Evolutionary conservation across 352 stramenopile species (phyloP), one percentile per base, ranked within the genome.

Genomic region (Phytophthora pisi): DNA sequence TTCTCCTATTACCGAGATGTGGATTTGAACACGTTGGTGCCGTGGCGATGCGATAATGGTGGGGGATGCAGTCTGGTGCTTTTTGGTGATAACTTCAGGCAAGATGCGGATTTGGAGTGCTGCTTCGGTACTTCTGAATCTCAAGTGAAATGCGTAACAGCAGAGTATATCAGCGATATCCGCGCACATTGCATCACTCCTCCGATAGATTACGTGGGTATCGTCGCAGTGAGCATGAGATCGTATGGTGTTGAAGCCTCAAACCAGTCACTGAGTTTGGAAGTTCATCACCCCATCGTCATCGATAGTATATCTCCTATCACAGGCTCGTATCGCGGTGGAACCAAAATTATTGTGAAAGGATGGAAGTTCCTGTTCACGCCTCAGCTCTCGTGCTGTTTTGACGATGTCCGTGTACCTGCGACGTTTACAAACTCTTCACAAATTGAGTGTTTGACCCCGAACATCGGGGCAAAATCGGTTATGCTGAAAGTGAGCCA

Each of bases 351-450:
- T 4, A 51, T 36, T 11, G 64, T 95, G 9, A 13, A 65, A 23
- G 87, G 87, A 1, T 76, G 59, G 49, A 77, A 86, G 28, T 91
- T 93, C 49, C 16, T 77, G 10, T 70, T 84, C 10, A 87, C 82
- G 1, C 75, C 70, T 3, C 43, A 77, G 11, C 59, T 96, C 0
- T 74, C 79, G 5, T 97, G 90, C 47, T 90, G 84, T 42, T 95
- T 97, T 69, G 75, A 72, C 26, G 62, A 72, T 11, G 50, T 66
- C n/a, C 64, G 52, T 0, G 78, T 91, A 5, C 66, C 73, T 49
- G 87, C 85, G 26, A 79, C 75, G 1, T 92, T 92, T 57, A 67
- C 89, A 16, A 96, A 94, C 34, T 59, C 77, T 1, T 86, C 87
- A 45, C 11, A 72, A 24, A 51, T 96, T 4, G 66, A 79, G 28